A percentile compares a stretch with the other conserved stretches of the same genome.
Evolutionary conservation across 495 filamentous ascomycete genomes (phyloP).

Genomic region (Podospora pseudopauciseta): DNA sequence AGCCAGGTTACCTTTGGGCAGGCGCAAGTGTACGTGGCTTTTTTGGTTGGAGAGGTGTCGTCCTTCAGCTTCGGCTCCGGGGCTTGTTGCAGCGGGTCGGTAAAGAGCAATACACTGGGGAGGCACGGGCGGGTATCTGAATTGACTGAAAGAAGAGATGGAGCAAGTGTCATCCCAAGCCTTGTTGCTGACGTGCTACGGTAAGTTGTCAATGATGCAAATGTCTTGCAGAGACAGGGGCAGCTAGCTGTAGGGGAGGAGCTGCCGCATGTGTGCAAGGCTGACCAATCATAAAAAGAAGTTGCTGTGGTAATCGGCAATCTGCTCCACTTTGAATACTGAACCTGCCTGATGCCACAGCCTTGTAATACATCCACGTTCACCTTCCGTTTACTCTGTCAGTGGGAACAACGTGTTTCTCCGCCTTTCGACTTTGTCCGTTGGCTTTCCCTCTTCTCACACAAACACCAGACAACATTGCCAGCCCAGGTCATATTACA

Average conservation of each 20-base stretch:
- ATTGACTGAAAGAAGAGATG: neutral
- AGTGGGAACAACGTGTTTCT: neutral
- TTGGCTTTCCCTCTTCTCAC: too few relatives aligned
- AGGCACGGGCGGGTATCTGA: neutral
- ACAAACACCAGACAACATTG: too few relatives aligned
- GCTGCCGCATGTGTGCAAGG: neutral
- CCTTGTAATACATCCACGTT: slow-evolving; percentile 1
- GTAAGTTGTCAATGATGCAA: neutral
- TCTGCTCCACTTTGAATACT: neutral
- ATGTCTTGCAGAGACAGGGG: neutral
- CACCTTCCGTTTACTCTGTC: neutral
- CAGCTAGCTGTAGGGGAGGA: neutral
- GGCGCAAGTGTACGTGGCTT: slow-evolving; percentile 17
- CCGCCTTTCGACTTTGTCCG: too few relatives aligned
- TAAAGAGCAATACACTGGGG: neutral
- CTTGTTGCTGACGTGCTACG: neutral
- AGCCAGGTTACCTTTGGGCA: neutral
- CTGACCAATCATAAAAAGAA: neutral
- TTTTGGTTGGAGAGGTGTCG: slow-evolving; percentile 1
- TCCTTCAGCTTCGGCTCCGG: neutral
- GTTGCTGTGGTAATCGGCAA: neutral
- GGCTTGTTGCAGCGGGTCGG: neutral
- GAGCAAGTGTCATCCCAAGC: neutral
- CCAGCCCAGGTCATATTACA: too few relatives aligned
- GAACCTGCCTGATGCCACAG: neutral